phyloP scores from a whole-genome alignment of 1,139 yeast species.

The Candida sp. region DNA sequence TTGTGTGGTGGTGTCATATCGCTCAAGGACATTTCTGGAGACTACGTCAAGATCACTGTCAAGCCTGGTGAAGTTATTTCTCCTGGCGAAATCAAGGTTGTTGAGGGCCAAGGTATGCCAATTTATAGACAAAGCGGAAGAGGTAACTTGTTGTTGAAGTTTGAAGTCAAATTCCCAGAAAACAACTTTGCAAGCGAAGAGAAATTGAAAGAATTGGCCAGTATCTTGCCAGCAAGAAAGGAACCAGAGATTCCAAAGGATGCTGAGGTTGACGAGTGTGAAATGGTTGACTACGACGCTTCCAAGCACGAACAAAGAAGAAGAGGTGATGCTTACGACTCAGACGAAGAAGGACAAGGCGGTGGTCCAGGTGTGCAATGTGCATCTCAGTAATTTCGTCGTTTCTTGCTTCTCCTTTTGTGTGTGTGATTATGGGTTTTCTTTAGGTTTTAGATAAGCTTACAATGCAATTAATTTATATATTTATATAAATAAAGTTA shows the following conservation, averaged over 20 bases:
- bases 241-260: conserved; percentile 58
- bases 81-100: conserved; percentile 81
- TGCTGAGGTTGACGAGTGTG: conserved; percentile 84
- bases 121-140: conserved; percentile 74
- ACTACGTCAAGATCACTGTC: conserved; percentile 80
- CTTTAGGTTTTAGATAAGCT: conserved; percentile 3
- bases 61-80: conserved; percentile 93
- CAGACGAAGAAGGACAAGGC: conserved; percentile 66
- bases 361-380: conserved; percentile 83
- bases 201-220: conserved; percentile 65
- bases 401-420: background rate
- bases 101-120: conserved; percentile 98
- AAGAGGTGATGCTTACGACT: conserved; percentile 59
- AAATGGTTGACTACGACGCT: conserved; percentile 66
- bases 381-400: conserved; percentile 67
- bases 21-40: conserved; percentile 87
- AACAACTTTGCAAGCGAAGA: conserved; percentile 69
- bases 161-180: conserved; percentile 73
- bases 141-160: conserved; percentile 76
- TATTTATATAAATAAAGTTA: background rate
- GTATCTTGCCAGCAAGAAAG: conserved; percentile 69
- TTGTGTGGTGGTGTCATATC: conserved; percentile 95
- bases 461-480: conserved; percentile 2
- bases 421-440: background rate
- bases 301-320: conserved; percentile 57